Percentiles rank a stretch among this genome's conserved stretches.
phyloP scores from a whole-genome alignment of 192 early-diverging fungal genomes.

The Martensiomyces pterosporus region DNA sequence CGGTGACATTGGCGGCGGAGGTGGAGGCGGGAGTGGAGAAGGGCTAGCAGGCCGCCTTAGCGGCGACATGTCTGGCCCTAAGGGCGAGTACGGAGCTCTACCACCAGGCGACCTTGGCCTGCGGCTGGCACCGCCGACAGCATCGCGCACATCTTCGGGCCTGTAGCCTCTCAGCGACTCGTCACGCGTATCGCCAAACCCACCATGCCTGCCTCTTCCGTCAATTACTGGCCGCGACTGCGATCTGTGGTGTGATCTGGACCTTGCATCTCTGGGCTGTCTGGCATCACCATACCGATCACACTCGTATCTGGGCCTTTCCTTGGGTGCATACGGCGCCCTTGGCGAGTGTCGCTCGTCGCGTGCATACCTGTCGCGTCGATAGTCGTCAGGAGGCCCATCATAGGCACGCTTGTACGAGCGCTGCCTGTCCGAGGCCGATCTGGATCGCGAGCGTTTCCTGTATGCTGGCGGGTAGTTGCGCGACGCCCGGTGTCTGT shows the following conservation, averaged over 20 bases:
- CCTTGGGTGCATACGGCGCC: background rate
- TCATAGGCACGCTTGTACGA: constrained; percentile 11
- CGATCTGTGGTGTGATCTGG: background rate
- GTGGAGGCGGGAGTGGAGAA: constrained; percentile 3
- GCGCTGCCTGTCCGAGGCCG: constrained; percentile 5
- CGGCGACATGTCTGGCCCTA: too few relatives aligned
- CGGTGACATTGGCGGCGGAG: background rate
- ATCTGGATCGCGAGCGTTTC: constrained; percentile 22
- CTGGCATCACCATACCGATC: too few relatives aligned
- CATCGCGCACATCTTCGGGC: background rate
- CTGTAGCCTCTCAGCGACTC: constrained; percentile 3
- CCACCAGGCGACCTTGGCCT: constrained; percentile 5
- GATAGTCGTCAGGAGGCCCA: background rate
- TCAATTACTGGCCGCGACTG: constrained; percentile 1
- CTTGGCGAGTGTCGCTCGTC: background rate
- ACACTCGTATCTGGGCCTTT: too few relatives aligned
- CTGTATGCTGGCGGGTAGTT: too few relatives aligned
- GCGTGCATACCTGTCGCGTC: too few relatives aligned
- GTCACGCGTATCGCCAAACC: constrained; percentile 12
- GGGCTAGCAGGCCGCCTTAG: background rate
- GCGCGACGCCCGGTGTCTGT: too few relatives aligned
- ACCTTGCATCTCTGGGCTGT: too few relatives aligned
- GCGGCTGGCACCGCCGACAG: too few relatives aligned
- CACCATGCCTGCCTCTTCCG: background rate
- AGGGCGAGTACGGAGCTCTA: constrained; percentile 11